Base-by-base conservation (phyloP, 176 grass and related monocot genomes). In the Triticum urartu region DNA sequence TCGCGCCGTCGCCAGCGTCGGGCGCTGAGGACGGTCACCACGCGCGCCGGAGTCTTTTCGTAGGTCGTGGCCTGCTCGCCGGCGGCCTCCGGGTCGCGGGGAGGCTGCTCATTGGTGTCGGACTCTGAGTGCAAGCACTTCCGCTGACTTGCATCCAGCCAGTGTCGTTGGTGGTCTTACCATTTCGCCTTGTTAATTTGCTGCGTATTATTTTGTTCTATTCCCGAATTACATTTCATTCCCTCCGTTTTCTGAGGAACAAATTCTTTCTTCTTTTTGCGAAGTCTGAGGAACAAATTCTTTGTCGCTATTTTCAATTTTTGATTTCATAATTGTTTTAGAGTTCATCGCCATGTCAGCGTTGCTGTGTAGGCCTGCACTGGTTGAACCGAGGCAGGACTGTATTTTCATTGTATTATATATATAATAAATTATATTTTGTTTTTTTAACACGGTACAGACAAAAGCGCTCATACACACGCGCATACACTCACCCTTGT, bases 101-200 rank as follows among this genome's bases (percentile, higher is more conserved):
- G 18, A 85, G 82, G 76, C 13, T 89, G 59, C 87, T 89, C 7
- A 33, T 80, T 58, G 87, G 76, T 3, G 15, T 89, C 2, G 40
- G 58, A 5, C 21, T 84, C 0, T 82, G 3, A 82, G 48, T 4
- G 9, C 13, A 56, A 10, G 11, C 30, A 9, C 47, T 54, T 77
- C 18, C 56, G 2, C 21, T 58, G 10, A 11, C 9, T 6, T 56
- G 7, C 4, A 21, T 56, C 45, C 15, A 35, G 1, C 5, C 48
- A 6, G 26, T 3, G 6, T 22, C 32, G 30, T 13, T 47, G 45
- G 45, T 47, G 45, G 1, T 35, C 5, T 5, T 14, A 11, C 50
- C 17, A 78, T 34, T 60, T 59, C 6, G 47, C 52, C 18, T 4
- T 22, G 18, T 78, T 40, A 9, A 40, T 40, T 13, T 12, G 32